phyloP scores from a whole-genome alignment of 345 rosid species.

The Melaleuca alternifolia region DNA sequence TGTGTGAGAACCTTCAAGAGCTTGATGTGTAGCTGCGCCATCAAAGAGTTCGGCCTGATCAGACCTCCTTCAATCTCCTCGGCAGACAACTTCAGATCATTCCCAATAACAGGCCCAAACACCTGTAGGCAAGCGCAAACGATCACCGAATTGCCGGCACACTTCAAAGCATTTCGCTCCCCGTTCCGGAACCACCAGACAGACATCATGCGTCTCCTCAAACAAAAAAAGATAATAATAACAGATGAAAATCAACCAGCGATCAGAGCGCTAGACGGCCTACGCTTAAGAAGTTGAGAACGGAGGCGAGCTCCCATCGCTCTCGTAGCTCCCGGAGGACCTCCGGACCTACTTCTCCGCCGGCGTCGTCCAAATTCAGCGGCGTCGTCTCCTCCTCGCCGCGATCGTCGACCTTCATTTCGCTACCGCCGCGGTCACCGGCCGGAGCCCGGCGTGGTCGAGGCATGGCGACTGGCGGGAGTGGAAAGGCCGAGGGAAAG shows the following conservation, averaged over 20 bases:
- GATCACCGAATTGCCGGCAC: background rate
- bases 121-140: slow-evolving; percentile 29
- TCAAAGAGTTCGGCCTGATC: slow-evolving; percentile 28
- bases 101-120: slow-evolving; percentile 50
- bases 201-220: background rate
- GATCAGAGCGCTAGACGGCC: background rate
- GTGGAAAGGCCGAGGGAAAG: background rate
- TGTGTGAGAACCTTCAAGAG: slow-evolving; percentile 50
- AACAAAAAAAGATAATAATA: background rate
- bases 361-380: slow-evolving; percentile 10
- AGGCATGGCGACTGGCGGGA: background rate
- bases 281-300: slow-evolving; percentile 72
- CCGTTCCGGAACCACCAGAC: background rate
- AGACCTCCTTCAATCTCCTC: slow-evolving; percentile 74
- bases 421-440: background rate
- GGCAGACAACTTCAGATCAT: slow-evolving; percentile 46
- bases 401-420: background rate
- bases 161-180: background rate
- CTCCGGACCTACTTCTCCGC: slow-evolving; percentile 18
- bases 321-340: slow-evolving; percentile 48
- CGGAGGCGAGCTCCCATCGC: slow-evolving; percentile 91
- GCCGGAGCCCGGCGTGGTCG: background rate
- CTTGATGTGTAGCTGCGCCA: slow-evolving; percentile 58
- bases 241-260: background rate
- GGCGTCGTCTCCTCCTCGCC: background rate